Evolutionary conservation across 176 grass and related monocot species (phyloP).

Genomic region (Ensete glaucum): DNA sequence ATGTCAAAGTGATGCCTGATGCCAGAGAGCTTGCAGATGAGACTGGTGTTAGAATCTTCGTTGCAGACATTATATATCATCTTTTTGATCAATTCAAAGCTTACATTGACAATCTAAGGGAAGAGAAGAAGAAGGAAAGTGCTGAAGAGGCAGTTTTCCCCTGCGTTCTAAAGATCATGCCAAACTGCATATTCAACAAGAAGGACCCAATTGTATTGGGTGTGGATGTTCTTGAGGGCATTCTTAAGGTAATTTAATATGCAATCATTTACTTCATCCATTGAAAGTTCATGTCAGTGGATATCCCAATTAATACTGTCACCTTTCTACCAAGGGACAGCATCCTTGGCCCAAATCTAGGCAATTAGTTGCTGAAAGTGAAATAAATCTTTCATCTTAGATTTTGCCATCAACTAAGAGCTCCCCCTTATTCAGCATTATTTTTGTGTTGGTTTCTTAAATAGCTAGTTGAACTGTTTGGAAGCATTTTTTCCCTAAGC

Average conservation of each 20-base stretch:
- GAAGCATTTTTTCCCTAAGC: no score
- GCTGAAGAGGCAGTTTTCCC: conserved; percentile 84
- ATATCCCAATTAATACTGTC: no score
- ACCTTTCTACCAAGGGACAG: no score
- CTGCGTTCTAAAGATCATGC: conserved; percentile 81
- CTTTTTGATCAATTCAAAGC: conserved; percentile 89
- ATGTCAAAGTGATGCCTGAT: conserved; percentile 97
- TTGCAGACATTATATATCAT: conserved; percentile 93
- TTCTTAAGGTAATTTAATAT: conserved; percentile 53
- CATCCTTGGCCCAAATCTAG: no score
- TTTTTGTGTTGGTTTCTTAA: no score
- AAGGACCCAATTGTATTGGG: conserved; percentile 91
- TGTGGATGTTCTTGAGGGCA: conserved; percentile 85
- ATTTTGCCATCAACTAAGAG: no score
- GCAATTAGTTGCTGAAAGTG: no score
- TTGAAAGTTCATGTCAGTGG: not conserved
- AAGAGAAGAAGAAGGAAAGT: conserved; percentile 87
- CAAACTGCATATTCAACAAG: conserved; percentile 84
- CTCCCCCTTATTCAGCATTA: no score
- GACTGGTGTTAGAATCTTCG: conserved; percentile 71
- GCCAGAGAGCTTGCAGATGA: conserved; percentile 80
- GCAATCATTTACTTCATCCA: not conserved
- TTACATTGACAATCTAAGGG: conserved; percentile 68
- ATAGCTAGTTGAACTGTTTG: no score
- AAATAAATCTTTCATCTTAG: no score